Evolutionary conservation across 2,329 filamentous ascomycete genomes (phyloP), one percentile per base, ranked within the genome.

Genomic region (Calycina herbarum): DNA sequence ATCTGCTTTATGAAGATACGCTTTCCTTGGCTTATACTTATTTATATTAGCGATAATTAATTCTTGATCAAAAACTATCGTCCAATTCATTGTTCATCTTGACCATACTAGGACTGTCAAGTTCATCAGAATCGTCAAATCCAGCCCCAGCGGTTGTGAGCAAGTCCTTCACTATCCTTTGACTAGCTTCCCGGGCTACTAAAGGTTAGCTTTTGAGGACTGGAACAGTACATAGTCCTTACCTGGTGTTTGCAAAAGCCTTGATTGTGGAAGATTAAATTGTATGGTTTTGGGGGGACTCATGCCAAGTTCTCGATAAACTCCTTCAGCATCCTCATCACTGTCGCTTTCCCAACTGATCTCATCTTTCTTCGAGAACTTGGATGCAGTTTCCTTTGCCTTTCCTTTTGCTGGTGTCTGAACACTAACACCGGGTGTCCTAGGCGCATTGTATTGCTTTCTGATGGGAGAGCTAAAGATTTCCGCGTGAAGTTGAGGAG

Each of bases 271-370:
- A 59, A 96, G 79, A 57, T 90, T 89, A 77, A 96, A 96, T 74
- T 94, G 91, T 67, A 96, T 94, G 11, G 92, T 95, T 82, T 98
- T 98, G 0, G 95, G 95, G 33, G 95, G 95, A 74, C 92, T 97
- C 78, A 93, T 89, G 5, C 89, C 92, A 59, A 85, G 78, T 27
- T 79, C 77, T 6, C 85, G 85, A 66, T 90, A 89, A 5, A 86
- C 74, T 54, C 83, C 86, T 29, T 83, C 83, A 56, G 83, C 79
- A 59, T 89, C 86, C 10, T 87, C 86, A 33, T 83, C 83, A 45
- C 80, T 79, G 59, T 90, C 89, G 64, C 87, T 88, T 62, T 94
- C 89, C 89, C 93, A 95, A 20, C 82, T 83, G 64, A 88, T 86
- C 74, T 89, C 86, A 62, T 86, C 84, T 66, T 72, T 78, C 65